Evolutionary conservation across 2,329 filamentous ascomycete genomes (phyloP), one percentile per base, ranked within the genome.

Genomic region (Aspergillus ochraceoroseus): DNA sequence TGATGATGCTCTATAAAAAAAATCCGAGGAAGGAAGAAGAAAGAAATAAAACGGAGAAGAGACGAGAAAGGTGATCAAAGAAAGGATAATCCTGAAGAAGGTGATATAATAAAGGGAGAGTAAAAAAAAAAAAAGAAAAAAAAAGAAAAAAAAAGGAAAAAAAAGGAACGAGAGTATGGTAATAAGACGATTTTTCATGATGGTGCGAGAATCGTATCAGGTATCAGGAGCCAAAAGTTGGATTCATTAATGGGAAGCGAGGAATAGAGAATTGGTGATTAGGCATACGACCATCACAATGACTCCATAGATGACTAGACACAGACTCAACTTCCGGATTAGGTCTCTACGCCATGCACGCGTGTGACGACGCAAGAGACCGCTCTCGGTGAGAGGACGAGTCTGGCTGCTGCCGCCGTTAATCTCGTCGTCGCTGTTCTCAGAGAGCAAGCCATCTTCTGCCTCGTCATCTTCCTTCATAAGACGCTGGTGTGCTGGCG

Each of bases 201-300:
- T 48, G 18, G n/a, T n/a, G n/a, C n/a, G n/a, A n/a, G n/a, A n/a
- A n/a, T n/a, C n/a, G n/a, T n/a, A n/a, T n/a, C n/a, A n/a, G n/a
- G n/a, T n/a, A n/a, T n/a, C n/a, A n/a, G n/a, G n/a, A 23, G 11
- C 25, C 5, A 29, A 41, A 15, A 9, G 11, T 11, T 7, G 8
- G 26, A 22, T 27, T 23, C 11, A 35, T 42, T 65, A 86, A 67
- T 84, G 79, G 41, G 75, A 73, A 40, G 74, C 76, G 35, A 79
- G 73, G 54, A 92, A 88, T 55, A 95, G 85, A 9, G 85, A 80
- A 62, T 96, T 96, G 59, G 88, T 87, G 29, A 79, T 70, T 54
- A 98, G 67, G 61, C 89, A 96, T 32, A 90, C 82, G 18, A 86
- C 69, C 92, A 98, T 96, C 38, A 98, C 88, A 33, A 85, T 67